phyloP scores from a whole-genome alignment of 2,329 filamentous ascomycete species.

The Xylaria sp. region DNA sequence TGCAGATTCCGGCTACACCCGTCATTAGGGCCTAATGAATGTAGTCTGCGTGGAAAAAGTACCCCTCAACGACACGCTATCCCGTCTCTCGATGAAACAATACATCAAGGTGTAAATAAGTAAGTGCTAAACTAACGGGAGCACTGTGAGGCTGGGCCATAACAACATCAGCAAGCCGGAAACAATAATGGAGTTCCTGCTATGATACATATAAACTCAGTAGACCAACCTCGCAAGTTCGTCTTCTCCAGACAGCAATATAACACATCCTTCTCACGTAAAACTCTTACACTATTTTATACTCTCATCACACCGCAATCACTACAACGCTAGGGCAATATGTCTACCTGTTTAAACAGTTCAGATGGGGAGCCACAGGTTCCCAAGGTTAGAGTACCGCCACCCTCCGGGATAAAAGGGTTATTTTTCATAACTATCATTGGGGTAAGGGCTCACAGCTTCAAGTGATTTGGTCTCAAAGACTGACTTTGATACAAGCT shows the following conservation, averaged over 20 bases:
- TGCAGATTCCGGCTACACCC: neutral
- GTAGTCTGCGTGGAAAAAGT: neutral
- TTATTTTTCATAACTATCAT: slow-evolving; percentile 6
- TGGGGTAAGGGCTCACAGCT: neutral
- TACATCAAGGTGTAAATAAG: neutral
- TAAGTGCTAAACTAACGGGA: neutral
- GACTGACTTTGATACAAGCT: slow-evolving; percentile 18
- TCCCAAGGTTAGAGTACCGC: no score
- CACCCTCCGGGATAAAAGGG: neutral
- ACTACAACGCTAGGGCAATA: neutral
- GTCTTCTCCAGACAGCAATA: neutral
- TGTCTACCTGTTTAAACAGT: neutral
- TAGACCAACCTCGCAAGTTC: neutral
- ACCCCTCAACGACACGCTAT: neutral
- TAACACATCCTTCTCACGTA: neutral
- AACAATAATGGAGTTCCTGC: neutral
- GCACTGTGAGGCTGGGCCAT: neutral
- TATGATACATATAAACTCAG: neutral
- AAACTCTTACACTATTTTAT: neutral
- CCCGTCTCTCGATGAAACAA: neutral
- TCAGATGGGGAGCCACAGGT: neutral
- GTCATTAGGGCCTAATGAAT: neutral
- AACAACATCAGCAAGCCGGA: neutral
- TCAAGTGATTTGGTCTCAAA: neutral
- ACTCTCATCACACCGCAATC: neutral